phyloP scores from a whole-genome alignment of 2,329 filamentous ascomycete species.

The Fusarium heterosporum region DNA sequence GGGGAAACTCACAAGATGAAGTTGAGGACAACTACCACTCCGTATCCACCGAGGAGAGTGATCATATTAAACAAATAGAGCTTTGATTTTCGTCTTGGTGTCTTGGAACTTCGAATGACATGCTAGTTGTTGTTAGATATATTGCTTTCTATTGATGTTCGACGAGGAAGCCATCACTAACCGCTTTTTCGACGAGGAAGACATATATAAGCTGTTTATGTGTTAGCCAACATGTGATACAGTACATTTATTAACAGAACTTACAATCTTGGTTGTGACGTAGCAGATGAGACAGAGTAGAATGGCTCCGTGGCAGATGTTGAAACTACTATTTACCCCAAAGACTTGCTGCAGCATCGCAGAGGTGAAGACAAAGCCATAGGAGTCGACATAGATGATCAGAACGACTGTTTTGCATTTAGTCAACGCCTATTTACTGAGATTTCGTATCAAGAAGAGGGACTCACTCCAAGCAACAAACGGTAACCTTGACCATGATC shows the following conservation, averaged over 20 bases:
- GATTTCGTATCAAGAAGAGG: background rate
- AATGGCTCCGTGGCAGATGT: constrained; percentile 68
- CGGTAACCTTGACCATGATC: constrained; percentile 56
- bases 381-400: constrained; percentile 70
- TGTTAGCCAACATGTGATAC: background rate
- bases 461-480: constrained; percentile 58
- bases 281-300: constrained; percentile 71
- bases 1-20: constrained; percentile 67
- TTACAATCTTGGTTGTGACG: constrained; percentile 68
- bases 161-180: constrained; percentile 49
- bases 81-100: constrained; percentile 64
- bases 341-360: constrained; percentile 68
- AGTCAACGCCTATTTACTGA: background rate
- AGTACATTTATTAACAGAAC: background rate
- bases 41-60: constrained; percentile 63
- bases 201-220: constrained; percentile 66
- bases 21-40: constrained; percentile 65
- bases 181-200: constrained; percentile 73
- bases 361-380: constrained; percentile 68
- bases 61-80: constrained; percentile 72
- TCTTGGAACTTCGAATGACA: constrained; percentile 67
- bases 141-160: background rate
- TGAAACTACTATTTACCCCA: constrained; percentile 63
- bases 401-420: constrained; percentile 62
- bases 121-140: constrained; percentile 53